Base-by-base conservation (phyloP, 176 grass and related monocot genomes). In the Canna indica region DNA sequence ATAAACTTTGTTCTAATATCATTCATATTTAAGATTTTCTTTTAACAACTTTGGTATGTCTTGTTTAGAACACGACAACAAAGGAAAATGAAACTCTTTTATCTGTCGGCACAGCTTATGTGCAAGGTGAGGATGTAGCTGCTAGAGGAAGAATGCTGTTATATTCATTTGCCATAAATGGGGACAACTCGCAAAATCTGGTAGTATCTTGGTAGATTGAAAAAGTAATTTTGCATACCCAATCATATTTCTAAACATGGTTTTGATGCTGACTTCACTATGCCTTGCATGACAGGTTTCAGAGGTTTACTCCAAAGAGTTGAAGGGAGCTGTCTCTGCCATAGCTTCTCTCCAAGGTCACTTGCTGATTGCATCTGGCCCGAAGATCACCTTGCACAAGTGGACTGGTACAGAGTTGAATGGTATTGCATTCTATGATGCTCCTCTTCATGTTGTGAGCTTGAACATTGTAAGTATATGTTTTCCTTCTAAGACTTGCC, bases 321-420 rank as follows among this genome's bases (percentile, higher is more conserved):
- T 87, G 58, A 96, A 91, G 78, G 92, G 92, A 16, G 92, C 92
- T 26, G 88, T 96, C 61, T 96, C 92, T 59, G 88, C 88, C 71
- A 78, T 96, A 85, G 92, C 92, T 4, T 84, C 92, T 78, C 88
- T 96, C 76, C 92, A 96, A 89, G 92, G 92, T 59, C 85, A 96
- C 83, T 83, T 96, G 54, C 42, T 96, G 67, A 82, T 96, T 78
- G 92, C 92, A 78, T 89, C 92, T 78, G 92, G 92, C 26, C 88
- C 92, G 50, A 96, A 96, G 73, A 91, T 96, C 59, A 96, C 92
- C 65, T 72, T 96, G 71, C 90, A 91, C 70, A 96, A 89, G 69
- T 96, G 92, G 92, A 91, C 83, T 11, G 92, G 92, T 64, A 84
- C 92, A 73, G 92, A 96, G 65, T 80, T 96, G 74, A 91, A 85